Evolutionary conservation across 257 asterid genomes (phyloP), one percentile per base, ranked within the genome.

Genomic region (Solanum pimpinellifolium): DNA sequence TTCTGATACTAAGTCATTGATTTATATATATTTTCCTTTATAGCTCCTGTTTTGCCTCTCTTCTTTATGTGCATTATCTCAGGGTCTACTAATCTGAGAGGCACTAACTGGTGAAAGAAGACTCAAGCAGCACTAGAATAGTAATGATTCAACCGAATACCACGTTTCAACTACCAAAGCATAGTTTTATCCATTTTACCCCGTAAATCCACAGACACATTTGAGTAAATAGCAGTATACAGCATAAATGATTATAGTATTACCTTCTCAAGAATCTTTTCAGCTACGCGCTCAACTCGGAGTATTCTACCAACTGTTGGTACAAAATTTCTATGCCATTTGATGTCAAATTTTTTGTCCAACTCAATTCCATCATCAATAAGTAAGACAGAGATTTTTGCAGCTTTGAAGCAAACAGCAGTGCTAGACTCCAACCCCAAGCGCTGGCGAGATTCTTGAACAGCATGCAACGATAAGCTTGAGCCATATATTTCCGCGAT

Each of bases 321-420:
- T 39, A 94, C 90, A 87, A 92, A 94, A 29, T 85, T 90, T 88
- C 88, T 87, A 90, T 95, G 98, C 99, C 99, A 95, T 70, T 91
- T 91, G 78, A 94, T 88, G 78, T 89, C 97, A 23, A 85, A 69
- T 88, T 33, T 94, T 88, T 94, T 93, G 89, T 95, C 96, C 76
- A 97, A 85, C 87, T 91, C 92, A 70, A 95, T 87, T 85, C 98
- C 98, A 89, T 95, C 98, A 86, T 97, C 99, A 89, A 97, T 95
- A 39, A 97, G 93, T 81, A 97, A 20, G 39, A 94, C 91, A 18
- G 94, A 92, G 46, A 94, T 93, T 85, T 91, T 89, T 84, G 98
- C 95, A 84, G 97, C 95, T 69, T 84, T 59, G 86, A 97, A 89
- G 92, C 98, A 97, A 90, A 84, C 92, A 25, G 89, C 94, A 85